Evolutionary conservation across 139 green algal species (phyloP).

Genomic region (Pleodorina starrii): DNA sequence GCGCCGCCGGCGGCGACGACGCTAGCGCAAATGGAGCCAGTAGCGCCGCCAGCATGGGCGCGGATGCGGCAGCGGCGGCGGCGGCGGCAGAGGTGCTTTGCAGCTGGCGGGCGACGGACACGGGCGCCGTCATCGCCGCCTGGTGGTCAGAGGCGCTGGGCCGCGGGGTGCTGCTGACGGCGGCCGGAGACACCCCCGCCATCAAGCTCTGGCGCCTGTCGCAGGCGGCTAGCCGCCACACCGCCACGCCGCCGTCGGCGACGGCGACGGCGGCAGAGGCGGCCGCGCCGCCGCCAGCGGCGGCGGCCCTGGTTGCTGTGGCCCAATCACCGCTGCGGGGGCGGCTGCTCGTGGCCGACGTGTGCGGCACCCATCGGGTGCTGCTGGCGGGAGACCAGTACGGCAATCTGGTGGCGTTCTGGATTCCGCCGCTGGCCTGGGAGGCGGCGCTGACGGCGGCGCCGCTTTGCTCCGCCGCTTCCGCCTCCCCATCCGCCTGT

Average conservation of each 20-base stretch:
- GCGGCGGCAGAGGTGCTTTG: not conserved
- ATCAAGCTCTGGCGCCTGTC: slow-evolving; percentile 40
- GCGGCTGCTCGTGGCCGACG: slow-evolving; percentile 30
- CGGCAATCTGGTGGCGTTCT: slow-evolving; percentile 38
- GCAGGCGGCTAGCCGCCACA: not conserved
- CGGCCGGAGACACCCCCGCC: not conserved
- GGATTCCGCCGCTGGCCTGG: not conserved
- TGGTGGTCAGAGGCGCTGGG: slow-evolving; percentile 26
- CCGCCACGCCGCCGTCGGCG: too few relatives aligned
- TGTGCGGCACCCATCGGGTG: not conserved
- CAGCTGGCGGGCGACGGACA: slow-evolving; percentile 7
- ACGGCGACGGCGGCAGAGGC: too few relatives aligned
- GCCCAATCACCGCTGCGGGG: slow-evolving; percentile 16
- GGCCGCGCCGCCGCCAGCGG: not conserved
- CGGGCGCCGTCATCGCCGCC: slow-evolving; percentile 3
- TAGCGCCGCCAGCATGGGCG: too few relatives aligned
- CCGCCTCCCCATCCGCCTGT: not conserved
- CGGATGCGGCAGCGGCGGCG: not conserved
- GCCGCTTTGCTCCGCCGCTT: not conserved
- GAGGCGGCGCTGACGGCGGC: not conserved
- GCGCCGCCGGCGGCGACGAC: not conserved
- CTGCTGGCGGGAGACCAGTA: slow-evolving; percentile 52
- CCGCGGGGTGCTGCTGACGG: not conserved
- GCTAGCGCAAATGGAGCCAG: too few relatives aligned
- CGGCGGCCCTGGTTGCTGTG: slow-evolving; percentile 8